A percentile compares a stretch with the other conserved stretches of the same genome.
Conservation (phyloP, 2,329 filamentous ascomycete species). For the Monosporascus sp. region DNA sequence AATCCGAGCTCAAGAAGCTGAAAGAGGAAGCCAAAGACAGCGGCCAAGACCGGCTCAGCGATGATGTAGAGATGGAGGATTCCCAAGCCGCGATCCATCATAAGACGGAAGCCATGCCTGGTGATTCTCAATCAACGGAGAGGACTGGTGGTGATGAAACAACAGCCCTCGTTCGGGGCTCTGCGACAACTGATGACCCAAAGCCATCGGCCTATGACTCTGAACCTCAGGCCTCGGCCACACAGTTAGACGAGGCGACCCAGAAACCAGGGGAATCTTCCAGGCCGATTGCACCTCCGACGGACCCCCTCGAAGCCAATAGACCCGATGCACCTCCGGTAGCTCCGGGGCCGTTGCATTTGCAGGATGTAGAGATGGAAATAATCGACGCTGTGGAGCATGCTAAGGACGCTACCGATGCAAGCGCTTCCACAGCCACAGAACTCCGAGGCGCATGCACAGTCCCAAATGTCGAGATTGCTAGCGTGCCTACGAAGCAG, state of each 20-base stretch:
- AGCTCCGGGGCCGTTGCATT: slow-evolving; percentile 12
- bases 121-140: neutral
- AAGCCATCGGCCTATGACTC: neutral
- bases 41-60: slow-evolving; percentile 13
- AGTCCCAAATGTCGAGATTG: slow-evolving; percentile 21
- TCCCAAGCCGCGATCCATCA: slow-evolving; percentile 7
- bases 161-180: neutral
- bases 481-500: slow-evolving; percentile 15
- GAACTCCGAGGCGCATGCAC: neutral
- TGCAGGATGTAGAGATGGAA: slow-evolving; percentile 18
- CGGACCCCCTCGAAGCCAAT: slow-evolving; percentile 11
- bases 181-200: neutral
- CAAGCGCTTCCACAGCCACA: neutral
- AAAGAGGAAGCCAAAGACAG: slow-evolving; percentile 32
- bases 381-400: slow-evolving; percentile 17
- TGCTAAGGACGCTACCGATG: slow-evolving; percentile 5
- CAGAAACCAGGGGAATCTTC: neutral
- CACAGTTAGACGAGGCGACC: neutral
- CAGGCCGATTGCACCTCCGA: slow-evolving; percentile 3
- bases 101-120: neutral
- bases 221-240: neutral
- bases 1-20: slow-evolving; percentile 50
- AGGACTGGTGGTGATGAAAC: neutral
- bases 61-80: slow-evolving; percentile 31
- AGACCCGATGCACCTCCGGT: slow-evolving; percentile 9